Conservation (phyloP, 352 stramenopile genomes). For the Peronospora belbahrii region DNA sequence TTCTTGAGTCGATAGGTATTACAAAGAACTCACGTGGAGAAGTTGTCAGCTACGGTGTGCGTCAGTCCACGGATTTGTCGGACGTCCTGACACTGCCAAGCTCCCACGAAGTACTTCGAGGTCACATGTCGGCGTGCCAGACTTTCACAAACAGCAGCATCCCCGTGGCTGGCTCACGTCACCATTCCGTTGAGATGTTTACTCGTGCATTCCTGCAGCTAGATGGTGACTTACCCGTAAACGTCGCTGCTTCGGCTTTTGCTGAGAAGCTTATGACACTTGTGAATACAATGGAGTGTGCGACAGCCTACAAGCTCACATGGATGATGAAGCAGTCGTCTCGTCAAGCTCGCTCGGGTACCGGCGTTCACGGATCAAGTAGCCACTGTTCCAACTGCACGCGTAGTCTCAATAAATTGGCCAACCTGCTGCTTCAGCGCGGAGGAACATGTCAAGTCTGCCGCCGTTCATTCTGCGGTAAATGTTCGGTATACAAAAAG, state of each 20-base stretch:
- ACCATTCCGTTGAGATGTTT: slow-evolving; percentile 36
- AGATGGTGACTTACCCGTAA: slow-evolving; percentile 30
- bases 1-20: slow-evolving; percentile 38
- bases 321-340: slow-evolving; percentile 30
- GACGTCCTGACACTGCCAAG: slow-evolving; percentile 26
- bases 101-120: slow-evolving; percentile 23
- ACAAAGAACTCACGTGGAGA: slow-evolving; percentile 25
- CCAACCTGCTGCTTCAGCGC: slow-evolving; percentile 24
- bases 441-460: slow-evolving; percentile 31
- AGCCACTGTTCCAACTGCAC: slow-evolving; percentile 31
- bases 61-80: slow-evolving; percentile 26
- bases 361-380: slow-evolving; percentile 12
- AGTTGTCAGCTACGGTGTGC: slow-evolving; percentile 26
- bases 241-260: slow-evolving; percentile 19
- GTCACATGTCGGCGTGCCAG: slow-evolving; percentile 31
- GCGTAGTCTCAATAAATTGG: slow-evolving; percentile 31
- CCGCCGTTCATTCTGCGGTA: slow-evolving; percentile 30
- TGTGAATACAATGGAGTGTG: slow-evolving; percentile 30
- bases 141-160: slow-evolving; percentile 25
- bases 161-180: slow-evolving; percentile 13
- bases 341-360: slow-evolving; percentile 10
- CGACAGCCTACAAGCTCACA: slow-evolving; percentile 35
- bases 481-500: slow-evolving; percentile 39
- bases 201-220: slow-evolving; percentile 32
- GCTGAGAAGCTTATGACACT: slow-evolving; percentile 24